phyloP scores from a whole-genome alignment of 2,329 filamentous ascomycete species.

The Verticillium nonalfalfae region DNA sequence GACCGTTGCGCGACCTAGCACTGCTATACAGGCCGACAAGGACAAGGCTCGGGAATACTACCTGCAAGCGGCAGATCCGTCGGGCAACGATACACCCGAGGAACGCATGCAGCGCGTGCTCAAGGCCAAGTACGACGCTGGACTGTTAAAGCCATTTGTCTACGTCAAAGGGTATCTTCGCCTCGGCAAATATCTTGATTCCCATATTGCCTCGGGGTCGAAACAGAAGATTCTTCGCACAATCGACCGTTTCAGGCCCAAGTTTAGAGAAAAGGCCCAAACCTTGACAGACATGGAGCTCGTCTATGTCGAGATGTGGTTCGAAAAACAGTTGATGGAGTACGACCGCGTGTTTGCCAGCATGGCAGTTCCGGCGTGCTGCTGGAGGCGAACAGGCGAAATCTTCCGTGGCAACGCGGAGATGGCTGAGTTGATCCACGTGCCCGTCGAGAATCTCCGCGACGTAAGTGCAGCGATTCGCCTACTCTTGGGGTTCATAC shows the following conservation, averaged over 20 bases:
- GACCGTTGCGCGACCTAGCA: conserved; percentile 54
- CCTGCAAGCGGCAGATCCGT: conserved; percentile 91
- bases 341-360: conserved; percentile 98
- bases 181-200: conserved; percentile 85
- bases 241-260: conserved; percentile 87
- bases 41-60: conserved; percentile 87
- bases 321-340: conserved; percentile 92
- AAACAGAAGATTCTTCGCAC: conserved; percentile 90
- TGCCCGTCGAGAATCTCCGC: conserved; percentile 82
- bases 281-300: conserved; percentile 89
- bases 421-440: conserved; percentile 94
- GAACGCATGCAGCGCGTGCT: conserved; percentile 93
- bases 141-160: conserved; percentile 92
- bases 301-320: conserved; percentile 98
- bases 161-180: conserved; percentile 95
- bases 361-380: conserved; percentile 97
- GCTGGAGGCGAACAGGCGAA: conserved; percentile 93
- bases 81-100: conserved; percentile 77
- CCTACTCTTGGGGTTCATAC: conserved; percentile 4
- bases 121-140: conserved; percentile 92
- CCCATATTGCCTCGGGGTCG: conserved; percentile 72
- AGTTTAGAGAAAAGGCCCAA: conserved; percentile 93
- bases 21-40: conserved; percentile 59
- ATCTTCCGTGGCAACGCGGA: conserved; percentile 98
- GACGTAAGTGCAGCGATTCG: conserved; percentile 58